Base-by-base conservation (phyloP, 108 stramenopile species). In the Cyclostephanos invisitatus region DNA sequence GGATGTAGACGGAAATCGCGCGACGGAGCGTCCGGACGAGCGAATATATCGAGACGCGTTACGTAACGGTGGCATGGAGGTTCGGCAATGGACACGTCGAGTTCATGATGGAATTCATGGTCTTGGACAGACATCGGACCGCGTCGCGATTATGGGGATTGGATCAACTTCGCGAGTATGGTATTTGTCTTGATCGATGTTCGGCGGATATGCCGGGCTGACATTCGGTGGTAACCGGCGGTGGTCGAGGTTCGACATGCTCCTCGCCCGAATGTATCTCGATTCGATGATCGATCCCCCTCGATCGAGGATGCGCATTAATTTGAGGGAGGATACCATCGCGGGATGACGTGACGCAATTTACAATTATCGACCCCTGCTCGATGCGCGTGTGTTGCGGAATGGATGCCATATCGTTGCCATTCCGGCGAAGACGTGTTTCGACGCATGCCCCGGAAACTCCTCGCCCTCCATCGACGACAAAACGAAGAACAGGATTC, bases 81-180 rank as follows among this genome's bases (percentile, higher is more conserved):
- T 81, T 81, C 36, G 81, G 81, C 24, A 72, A 81, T 42, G 87
- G 87, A 7, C 82, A 91, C 70, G 89, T 88, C 7, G 87, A 88
- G 53, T 91, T 91, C 59, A 68, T 74, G 2, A 75, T 89, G 56
- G 87, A 87, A 56, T 91, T 91, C 47, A 76, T 85, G 53, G 86
- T 89, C 0, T 51, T 91, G 24, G 91, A 91, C 48, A 69, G n/a
- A n/a, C 82, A 0, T 36, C 40, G 7, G 81, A 87, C 29, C 78
- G 68, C n/a, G 75, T 86, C 40, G 78, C 87, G 60, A 83, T 91
- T 8, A 66, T 91, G 11, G 88, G n/a, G 91, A 7, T 64, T 91
- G 58, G 91, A 89, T 70, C 91, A 89, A 59, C 67, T 91, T 80
- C 77, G 91, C 14, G 82, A 85, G 21, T 91, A 85, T n/a, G n/a